A percentile compares a stretch with the other conserved stretches of the same genome.
Conservation (phyloP, 495 filamentous ascomycete species). For the Penicillium egyptiacum region DNA sequence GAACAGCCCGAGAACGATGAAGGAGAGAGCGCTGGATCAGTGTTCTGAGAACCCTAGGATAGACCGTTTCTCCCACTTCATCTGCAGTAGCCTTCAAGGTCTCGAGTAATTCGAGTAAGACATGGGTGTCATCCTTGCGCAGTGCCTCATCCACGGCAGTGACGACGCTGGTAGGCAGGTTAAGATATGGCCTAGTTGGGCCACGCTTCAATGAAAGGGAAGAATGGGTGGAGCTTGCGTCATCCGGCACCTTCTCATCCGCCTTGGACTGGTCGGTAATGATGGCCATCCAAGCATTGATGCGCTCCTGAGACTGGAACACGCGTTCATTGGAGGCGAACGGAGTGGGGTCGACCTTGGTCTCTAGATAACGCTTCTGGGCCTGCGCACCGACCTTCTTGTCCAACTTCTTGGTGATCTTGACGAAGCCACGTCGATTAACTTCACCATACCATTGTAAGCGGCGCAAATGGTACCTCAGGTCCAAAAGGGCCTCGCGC, state of each 20-base stretch:
- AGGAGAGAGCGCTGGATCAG: constrained; percentile 83
- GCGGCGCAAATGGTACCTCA: constrained; percentile 82
- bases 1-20: constrained; percentile 63
- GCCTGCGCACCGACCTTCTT: constrained; percentile 77
- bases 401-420: constrained; percentile 97
- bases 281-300: constrained; percentile 89
- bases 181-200: constrained; percentile 68
- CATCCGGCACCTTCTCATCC: constrained; percentile 68
- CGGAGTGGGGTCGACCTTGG: constrained; percentile 79
- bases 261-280: constrained; percentile 50
- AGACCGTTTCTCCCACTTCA: constrained; percentile 45
- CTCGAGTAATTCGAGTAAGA: constrained; percentile 58
- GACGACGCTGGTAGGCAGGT: constrained; percentile 61
- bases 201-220: constrained; percentile 68
- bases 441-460: constrained; percentile 98
- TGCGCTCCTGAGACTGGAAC: constrained; percentile 63
- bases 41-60: constrained; percentile 66
- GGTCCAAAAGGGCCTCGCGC: constrained; percentile 81
- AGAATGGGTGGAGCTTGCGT: constrained; percentile 69
- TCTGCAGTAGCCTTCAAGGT: constrained; percentile 54
- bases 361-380: constrained; percentile 78
- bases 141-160: constrained; percentile 77
- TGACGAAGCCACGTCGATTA: constrained; percentile 90
- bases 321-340: constrained; percentile 78
- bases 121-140: constrained; percentile 65